These are phyloP conservation scores for Chlorella sorokiniana DNA, from an alignment of 139 green algal genomes.

Conservation along the genomic window DNA sequence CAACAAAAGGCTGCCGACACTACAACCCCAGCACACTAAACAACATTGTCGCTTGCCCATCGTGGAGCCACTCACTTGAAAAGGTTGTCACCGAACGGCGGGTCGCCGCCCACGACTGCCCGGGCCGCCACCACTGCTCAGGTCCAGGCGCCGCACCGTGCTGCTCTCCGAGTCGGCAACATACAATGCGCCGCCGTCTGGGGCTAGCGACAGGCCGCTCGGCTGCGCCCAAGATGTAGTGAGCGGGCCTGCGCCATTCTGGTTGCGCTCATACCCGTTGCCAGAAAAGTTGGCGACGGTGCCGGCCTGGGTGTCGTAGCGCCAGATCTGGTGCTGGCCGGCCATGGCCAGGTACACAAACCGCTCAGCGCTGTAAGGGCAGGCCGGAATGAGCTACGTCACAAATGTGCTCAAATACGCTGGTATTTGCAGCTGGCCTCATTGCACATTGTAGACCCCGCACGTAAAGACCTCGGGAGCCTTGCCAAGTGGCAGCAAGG, in stretches of 20 bases:
- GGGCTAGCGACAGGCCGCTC: conserved; percentile 62
- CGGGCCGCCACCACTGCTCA: conserved; percentile 51
- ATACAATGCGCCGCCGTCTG: conserved; percentile 14
- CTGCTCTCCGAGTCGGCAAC: conserved; percentile 72
- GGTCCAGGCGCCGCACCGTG: conserved; percentile 62
- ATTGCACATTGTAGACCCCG: background rate
- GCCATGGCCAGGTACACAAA: conserved; percentile 64
- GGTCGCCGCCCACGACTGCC: conserved; percentile 69
- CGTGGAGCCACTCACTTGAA: conserved; percentile 48
- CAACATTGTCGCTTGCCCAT: background rate
- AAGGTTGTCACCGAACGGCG: conserved; percentile 80
- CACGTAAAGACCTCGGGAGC: too few relatives aligned
- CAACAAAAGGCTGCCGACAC: background rate
- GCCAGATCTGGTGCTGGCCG: conserved; percentile 83
- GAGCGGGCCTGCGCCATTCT: conserved; percentile 59
- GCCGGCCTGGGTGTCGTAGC: conserved; percentile 42
- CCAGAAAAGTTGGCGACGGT: conserved; percentile 54
- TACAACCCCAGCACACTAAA: background rate
- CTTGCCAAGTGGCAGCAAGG: too few relatives aligned
- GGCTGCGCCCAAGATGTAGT: conserved; percentile 77
- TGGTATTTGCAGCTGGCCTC: background rate
- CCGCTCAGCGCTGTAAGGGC: conserved; percentile 5
- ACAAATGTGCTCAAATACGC: background rate
- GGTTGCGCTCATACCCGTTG: conserved; percentile 77
- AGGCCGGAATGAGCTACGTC: too few relatives aligned